Conservation (phyloP, 768 basidiomycete species). For the Filobasidium floriforme region DNA sequence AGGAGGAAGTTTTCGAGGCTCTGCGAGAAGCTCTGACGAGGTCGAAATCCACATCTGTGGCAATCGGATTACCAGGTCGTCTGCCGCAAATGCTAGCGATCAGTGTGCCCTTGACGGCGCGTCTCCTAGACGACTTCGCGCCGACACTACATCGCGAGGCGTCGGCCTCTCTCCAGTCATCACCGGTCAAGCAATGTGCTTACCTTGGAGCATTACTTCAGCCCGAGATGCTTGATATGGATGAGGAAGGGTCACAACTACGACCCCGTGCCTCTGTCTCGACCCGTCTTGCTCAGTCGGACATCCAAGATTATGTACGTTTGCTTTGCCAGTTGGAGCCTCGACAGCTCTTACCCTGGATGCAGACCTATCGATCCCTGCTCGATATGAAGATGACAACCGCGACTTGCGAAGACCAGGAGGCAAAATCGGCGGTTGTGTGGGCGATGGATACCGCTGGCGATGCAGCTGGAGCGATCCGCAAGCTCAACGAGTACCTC, state of each 20-base stretch:
- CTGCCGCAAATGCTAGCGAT: conserved; percentile 60
- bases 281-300: conserved; percentile 47
- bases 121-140: conserved; percentile 61
- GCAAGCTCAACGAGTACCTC: conserved; percentile 26
- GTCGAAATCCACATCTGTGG: conserved; percentile 51
- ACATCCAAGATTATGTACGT: conserved; percentile 56
- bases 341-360: conserved; percentile 55
- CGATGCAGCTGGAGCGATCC: conserved; percentile 4
- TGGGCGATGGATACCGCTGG: conserved; percentile 16
- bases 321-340: conserved; percentile 70
- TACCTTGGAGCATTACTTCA: conserved; percentile 72
- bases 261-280: conserved; percentile 43
- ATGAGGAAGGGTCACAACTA: conserved; percentile 31
- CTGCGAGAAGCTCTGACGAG: conserved; percentile 40
- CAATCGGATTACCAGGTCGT: conserved; percentile 52
- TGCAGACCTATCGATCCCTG: conserved; percentile 54
- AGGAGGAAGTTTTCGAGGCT: conserved; percentile 59
- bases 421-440: conserved; percentile 8
- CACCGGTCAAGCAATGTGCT: conserved; percentile 56
- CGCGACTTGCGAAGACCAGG: conserved; percentile 20
- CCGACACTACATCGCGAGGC: conserved; percentile 63
- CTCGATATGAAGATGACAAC: conserved; percentile 79
- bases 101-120: conserved; percentile 62
- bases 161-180: conserved; percentile 51
- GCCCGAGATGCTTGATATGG: conserved; percentile 48